Conservation (phyloP, 2,329 filamentous ascomycete species). For the Trichoderma sp. region DNA sequence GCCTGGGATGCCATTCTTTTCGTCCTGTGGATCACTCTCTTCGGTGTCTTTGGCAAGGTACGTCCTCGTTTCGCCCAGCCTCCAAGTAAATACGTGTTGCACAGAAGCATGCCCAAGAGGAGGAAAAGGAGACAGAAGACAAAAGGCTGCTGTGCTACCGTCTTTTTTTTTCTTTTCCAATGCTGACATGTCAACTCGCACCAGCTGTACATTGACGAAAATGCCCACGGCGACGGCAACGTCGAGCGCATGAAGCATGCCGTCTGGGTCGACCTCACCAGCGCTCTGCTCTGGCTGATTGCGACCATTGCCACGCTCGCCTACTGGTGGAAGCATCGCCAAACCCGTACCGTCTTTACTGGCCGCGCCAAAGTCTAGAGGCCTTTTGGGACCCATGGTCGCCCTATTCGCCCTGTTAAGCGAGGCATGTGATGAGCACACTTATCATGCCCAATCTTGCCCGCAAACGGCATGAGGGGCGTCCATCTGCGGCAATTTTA, state of each 20-base stretch:
- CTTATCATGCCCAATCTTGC: not conserved
- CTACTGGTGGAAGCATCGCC: constrained; percentile 63
- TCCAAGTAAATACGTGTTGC: not conserved
- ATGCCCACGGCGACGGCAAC: constrained; percentile 64
- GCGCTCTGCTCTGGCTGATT: constrained; percentile 75
- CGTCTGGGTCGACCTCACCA: constrained; percentile 79
- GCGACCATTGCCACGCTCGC: constrained; percentile 58
- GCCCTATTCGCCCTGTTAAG: not conserved
- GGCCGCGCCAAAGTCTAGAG: constrained; percentile 58
- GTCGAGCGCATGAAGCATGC: constrained; percentile 82
- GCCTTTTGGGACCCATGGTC: not conserved
- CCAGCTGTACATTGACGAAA: constrained; percentile 71
- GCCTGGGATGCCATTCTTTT: constrained; percentile 73
- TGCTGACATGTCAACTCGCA: constrained; percentile 30
- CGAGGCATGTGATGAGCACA: not conserved
- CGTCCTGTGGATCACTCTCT: constrained; percentile 78
- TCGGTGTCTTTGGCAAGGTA: constrained; percentile 78
- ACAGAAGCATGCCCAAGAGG: not conserved
- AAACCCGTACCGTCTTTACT: constrained; percentile 59
- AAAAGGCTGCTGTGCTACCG: not conserved
- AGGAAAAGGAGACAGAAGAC: not conserved
- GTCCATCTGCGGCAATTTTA: constrained; percentile 16
- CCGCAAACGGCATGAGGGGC: constrained; percentile 8
- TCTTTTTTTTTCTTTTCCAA: not conserved
- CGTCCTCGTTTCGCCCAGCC: constrained; percentile 23